These are phyloP conservation scores for Saccharomycopsis guyanensis DNA, from an alignment of 805 yeast species.

Conservation along the genomic window DNA sequence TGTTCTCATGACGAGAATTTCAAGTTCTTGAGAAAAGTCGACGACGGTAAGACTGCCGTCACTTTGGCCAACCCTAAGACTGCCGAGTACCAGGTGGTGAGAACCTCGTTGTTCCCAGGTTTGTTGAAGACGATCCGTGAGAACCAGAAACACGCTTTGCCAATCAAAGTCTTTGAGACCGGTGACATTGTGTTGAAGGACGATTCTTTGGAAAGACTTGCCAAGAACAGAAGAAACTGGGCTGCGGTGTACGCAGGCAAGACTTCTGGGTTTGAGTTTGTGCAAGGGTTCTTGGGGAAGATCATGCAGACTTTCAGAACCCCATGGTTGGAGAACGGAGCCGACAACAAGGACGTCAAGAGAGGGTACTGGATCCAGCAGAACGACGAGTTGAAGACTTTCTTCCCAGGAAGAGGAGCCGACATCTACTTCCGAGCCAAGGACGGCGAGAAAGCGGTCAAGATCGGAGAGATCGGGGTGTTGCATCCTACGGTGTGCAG, in stretches of 20 bases:
- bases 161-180: slow-evolving; percentile 89
- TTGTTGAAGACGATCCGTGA: slow-evolving; percentile 90
- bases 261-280: slow-evolving; percentile 87
- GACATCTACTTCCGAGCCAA: slow-evolving; percentile 64
- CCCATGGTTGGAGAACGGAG: slow-evolving; percentile 60
- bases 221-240: slow-evolving; percentile 90
- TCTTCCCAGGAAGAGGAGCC: slow-evolving; percentile 98
- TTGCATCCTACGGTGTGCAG: slow-evolving; percentile 90
- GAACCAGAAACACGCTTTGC: slow-evolving; percentile 91
- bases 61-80: slow-evolving; percentile 95
- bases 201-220: slow-evolving; percentile 72
- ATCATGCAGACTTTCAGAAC: slow-evolving; percentile 95
- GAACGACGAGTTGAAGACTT: slow-evolving; percentile 58
- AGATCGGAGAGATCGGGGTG: slow-evolving; percentile 84
- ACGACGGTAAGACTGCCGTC: slow-evolving; percentile 75
- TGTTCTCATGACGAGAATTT: slow-evolving; percentile 97
- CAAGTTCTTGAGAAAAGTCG: slow-evolving; percentile 66
- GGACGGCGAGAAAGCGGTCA: slow-evolving; percentile 47
- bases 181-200: slow-evolving; percentile 93
- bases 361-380: slow-evolving; percentile 88
- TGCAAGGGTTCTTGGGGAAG: slow-evolving; percentile 91
- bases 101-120: slow-evolving; percentile 93
- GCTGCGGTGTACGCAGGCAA: slow-evolving; percentile 92
- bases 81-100: slow-evolving; percentile 91
- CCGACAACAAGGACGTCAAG: slow-evolving; percentile 34